Conservation (phyloP, 2,329 filamentous ascomycete species). For the Ceratocystiopsis brevicomis region DNA sequence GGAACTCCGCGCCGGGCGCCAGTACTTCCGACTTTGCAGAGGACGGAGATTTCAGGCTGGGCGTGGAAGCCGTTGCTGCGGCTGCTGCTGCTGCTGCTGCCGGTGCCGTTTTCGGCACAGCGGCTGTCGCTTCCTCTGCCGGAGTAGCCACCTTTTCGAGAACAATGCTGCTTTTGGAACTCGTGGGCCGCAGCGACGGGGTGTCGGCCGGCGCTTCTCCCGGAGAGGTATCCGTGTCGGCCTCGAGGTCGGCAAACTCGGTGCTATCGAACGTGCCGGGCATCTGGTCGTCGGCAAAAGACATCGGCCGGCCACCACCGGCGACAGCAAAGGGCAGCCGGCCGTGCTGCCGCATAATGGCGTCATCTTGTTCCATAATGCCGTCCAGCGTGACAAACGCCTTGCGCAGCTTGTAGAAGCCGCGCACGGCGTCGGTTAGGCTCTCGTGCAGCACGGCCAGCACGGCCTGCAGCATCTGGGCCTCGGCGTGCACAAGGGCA, state of each 20-base stretch:
- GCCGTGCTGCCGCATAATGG: slow-evolving; percentile 7
- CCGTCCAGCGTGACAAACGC: slow-evolving; percentile 67
- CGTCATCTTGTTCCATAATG: slow-evolving; percentile 55
- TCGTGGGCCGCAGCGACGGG: background rate
- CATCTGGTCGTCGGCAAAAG: slow-evolving; percentile 16
- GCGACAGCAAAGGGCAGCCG: background rate
- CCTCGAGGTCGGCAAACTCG: slow-evolving; percentile 15
- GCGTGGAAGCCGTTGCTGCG: too few relatives aligned
- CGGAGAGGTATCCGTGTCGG: slow-evolving; percentile 11
- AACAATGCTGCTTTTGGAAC: too few relatives aligned
- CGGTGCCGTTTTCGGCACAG: too few relatives aligned
- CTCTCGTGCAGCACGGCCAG: slow-evolving; percentile 84
- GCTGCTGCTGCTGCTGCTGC: background rate
- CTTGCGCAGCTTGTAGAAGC: slow-evolving; percentile 83
- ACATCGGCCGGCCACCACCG: slow-evolving; percentile 6
- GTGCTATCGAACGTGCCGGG: slow-evolving; percentile 20
- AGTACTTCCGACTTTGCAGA: too few relatives aligned
- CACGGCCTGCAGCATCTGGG: slow-evolving; percentile 76
- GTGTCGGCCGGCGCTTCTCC: too few relatives aligned
- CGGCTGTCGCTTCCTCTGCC: background rate
- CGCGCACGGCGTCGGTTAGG: slow-evolving; percentile 73
- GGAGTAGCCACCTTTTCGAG: too few relatives aligned
- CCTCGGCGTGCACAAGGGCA: slow-evolving; percentile 63
- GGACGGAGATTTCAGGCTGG: too few relatives aligned
- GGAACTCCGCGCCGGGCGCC: slow-evolving; percentile 37